Conservation (phyloP, 768 basidiomycete genomes). For the Leccinum aurantiacum region DNA sequence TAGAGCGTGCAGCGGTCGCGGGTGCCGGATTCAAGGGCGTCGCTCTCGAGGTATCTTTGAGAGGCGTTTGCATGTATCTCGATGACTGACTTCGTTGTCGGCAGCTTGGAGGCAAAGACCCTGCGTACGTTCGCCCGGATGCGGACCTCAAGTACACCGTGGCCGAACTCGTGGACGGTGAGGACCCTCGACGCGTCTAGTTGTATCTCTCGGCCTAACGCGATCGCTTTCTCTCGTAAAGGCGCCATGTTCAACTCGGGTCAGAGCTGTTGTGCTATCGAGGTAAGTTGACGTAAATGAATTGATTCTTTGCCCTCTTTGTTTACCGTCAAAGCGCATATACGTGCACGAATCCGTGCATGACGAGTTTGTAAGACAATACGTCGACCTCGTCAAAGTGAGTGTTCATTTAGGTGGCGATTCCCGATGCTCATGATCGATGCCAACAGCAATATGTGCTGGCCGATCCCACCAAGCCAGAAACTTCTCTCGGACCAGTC, state of each 20-base stretch:
- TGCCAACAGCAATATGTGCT: conserved; percentile 67
- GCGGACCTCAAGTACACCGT: conserved; percentile 83
- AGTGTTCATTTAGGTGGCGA: neutral
- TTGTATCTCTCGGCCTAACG: neutral
- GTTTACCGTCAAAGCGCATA: conserved; percentile 56
- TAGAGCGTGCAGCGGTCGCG: conserved; percentile 67
- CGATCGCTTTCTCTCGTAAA: conserved; percentile 25
- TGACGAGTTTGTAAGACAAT: conserved; percentile 74
- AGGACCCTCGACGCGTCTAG: conserved; percentile 7
- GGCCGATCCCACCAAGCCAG: conserved; percentile 75
- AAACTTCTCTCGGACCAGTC: conserved; percentile 89
- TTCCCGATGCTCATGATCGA: neutral
- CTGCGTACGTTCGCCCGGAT: conserved; percentile 90
- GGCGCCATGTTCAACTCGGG: conserved; percentile 97
- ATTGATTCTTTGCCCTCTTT: neutral
- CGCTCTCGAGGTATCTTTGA: conserved; percentile 65
- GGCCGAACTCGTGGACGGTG: conserved; percentile 88
- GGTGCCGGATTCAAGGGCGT: conserved; percentile 82
- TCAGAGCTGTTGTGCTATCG: conserved; percentile 93
- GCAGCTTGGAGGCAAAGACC: conserved; percentile 95
- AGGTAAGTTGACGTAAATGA: conserved; percentile 47
- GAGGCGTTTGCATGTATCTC: neutral
- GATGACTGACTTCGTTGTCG: conserved; percentile 4
- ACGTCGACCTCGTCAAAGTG: conserved; percentile 74
- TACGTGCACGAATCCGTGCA: conserved; percentile 89